Evolutionary conservation across 345 rosid species (phyloP).

Genomic region (Psidium guajava): DNA sequence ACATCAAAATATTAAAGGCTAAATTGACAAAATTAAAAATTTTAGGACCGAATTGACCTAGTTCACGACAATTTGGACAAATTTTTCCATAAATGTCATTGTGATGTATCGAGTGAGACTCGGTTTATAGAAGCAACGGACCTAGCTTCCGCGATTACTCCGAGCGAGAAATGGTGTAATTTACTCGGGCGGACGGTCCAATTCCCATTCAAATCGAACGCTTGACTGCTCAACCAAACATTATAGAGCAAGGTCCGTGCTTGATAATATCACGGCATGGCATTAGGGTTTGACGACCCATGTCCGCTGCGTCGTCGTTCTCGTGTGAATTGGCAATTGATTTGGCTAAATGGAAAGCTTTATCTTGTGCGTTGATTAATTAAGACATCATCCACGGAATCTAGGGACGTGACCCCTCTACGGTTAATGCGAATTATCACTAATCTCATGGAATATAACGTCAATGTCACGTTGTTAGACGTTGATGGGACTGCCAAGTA

Average conservation of each 20-base stretch:
- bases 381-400: background rate
- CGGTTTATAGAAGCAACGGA: no score
- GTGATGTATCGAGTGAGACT: background rate
- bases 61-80: no score
- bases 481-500: background rate
- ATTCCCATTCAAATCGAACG: background rate
- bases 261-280: background rate
- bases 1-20: no score
- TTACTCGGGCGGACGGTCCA: accelerated
- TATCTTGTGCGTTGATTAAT: background rate
- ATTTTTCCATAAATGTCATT: no score
- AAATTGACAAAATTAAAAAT: no score
- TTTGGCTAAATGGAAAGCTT: background rate
- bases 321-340: background rate
- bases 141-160: background rate
- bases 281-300: background rate
- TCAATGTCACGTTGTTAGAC: background rate
- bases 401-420: background rate
- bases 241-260: no score
- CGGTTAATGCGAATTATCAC: background rate
- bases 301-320: accelerated
- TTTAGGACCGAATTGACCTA: no score
- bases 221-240: background rate
- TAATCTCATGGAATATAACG: background rate
- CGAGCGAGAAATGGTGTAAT: background rate